These are phyloP conservation scores for Kodamaea suecica DNA, from an alignment of 1,139 yeast genomes.

Conservation along the genomic window DNA sequence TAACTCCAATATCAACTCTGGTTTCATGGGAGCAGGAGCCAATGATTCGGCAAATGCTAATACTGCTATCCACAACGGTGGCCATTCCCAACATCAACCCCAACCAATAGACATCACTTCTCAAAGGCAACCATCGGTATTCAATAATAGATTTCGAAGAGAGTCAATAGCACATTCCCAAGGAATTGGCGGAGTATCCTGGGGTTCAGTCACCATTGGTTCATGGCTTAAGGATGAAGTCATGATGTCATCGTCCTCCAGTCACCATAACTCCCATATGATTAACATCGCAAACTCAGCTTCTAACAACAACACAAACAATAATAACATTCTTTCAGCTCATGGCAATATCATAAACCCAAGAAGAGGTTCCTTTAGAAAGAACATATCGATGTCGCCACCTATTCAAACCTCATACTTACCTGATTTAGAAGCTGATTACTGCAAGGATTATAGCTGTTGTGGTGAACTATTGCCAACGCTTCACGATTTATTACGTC, in stretches of 20 bases:
- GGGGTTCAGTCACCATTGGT: slow-evolving; percentile 95
- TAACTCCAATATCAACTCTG: too few species aligned
- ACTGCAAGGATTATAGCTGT: slow-evolving; percentile 94
- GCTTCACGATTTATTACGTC: slow-evolving; percentile 86
- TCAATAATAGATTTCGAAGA: slow-evolving; percentile 52
- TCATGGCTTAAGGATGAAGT: slow-evolving; percentile 96
- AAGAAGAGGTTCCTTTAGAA: slow-evolving; percentile 42
- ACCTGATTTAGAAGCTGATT: slow-evolving; percentile 91
- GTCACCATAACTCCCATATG: slow-evolving; percentile 20
- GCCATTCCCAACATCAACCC: too few species aligned
- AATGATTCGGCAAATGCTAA: slow-evolving; percentile 1
- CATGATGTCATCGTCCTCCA: slow-evolving; percentile 40
- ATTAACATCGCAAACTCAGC: slow-evolving; percentile 13
- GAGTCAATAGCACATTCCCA: slow-evolving; percentile 94
- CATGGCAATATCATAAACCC: slow-evolving; percentile 38
- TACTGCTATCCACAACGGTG: too few species aligned
- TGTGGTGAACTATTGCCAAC: slow-evolving; percentile 92
- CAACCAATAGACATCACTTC: slow-evolving; percentile 50
- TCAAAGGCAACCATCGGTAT: slow-evolving; percentile 40
- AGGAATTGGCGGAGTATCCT: slow-evolving; percentile 97
- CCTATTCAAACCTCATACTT: slow-evolving; percentile 72
- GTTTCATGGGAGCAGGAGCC: too few species aligned
- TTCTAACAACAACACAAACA: slow-evolving; percentile 13
- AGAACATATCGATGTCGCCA: slow-evolving; percentile 52
- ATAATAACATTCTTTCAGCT: slow-evolving; percentile 12